These are phyloP conservation scores for Exophiala calicioides DNA, from an alignment of 2,329 filamentous ascomycete genomes.

Conservation along the genomic window DNA sequence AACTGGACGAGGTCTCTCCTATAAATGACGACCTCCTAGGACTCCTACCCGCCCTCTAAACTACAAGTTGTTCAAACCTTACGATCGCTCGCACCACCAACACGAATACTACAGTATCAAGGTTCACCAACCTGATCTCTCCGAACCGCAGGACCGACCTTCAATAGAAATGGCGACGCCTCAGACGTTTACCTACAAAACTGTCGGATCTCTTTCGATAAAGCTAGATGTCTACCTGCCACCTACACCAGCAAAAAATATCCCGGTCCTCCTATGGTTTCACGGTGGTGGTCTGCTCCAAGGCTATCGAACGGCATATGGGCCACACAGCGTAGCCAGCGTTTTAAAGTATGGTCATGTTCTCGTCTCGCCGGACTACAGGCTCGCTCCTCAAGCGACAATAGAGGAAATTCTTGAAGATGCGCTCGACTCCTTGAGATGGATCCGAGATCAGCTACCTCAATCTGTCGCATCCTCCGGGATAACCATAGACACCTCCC, in stretches of 20 bases:
- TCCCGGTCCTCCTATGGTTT: conserved; percentile 7
- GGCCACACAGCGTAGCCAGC: not conserved
- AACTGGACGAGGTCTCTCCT: no score
- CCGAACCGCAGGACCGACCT: no score
- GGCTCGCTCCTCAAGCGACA: conserved; percentile 1
- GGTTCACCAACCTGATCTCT: no score
- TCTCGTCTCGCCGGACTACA: conserved; percentile 6
- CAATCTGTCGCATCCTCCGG: not conserved
- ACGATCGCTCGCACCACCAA: no score
- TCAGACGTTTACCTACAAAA: conserved; percentile 6
- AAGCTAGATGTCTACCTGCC: conserved; percentile 5
- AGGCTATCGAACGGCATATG: not conserved
- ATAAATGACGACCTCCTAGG: no score
- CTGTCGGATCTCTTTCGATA: conserved; percentile 1
- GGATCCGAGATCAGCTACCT: conserved; percentile 4
- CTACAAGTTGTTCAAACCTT: no score
- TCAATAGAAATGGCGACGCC: not conserved
- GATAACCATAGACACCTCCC: conserved; percentile 4
- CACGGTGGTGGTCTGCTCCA: conserved; percentile 7
- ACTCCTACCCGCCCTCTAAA: no score
- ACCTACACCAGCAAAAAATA: conserved; percentile 5
- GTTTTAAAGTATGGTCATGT: conserved; percentile 1
- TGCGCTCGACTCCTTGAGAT: conserved; percentile 5
- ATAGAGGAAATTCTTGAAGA: conserved; percentile 4
- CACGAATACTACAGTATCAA: no score